These are phyloP conservation scores for Seiridium cupressi DNA, from an alignment of 2,329 filamentous ascomycete genomes.

Conservation along the genomic window DNA sequence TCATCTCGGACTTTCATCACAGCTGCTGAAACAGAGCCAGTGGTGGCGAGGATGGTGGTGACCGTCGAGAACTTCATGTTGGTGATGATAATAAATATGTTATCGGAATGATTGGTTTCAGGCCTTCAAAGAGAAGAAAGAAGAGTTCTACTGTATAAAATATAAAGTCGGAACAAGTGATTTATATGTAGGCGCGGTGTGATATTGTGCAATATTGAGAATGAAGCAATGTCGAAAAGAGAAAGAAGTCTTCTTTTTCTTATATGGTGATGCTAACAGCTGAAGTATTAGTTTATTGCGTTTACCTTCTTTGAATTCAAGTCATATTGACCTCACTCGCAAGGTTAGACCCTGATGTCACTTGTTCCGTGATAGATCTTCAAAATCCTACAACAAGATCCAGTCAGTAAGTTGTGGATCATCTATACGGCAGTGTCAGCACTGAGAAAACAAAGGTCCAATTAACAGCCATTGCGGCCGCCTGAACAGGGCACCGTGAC, in stretches of 20 bases:
- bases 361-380: too few species aligned
- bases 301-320: too few species aligned
- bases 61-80: slow-evolving; percentile 2
- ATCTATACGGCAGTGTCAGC: too few species aligned
- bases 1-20: neutral
- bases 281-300: too few species aligned
- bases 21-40: neutral
- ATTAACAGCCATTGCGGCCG: too few species aligned
- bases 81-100: neutral
- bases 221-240: neutral
- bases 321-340: too few species aligned
- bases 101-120: neutral
- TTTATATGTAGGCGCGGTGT: neutral
- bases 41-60: neutral
- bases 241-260: neutral
- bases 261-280: neutral
- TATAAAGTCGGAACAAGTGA: neutral
- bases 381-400: too few species aligned
- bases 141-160: neutral
- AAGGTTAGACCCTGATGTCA: too few species aligned
- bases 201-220: neutral
- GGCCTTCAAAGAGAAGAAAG: neutral
- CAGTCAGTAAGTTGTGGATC: too few species aligned
- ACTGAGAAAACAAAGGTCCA: too few species aligned
- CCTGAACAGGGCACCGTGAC: too few species aligned